Conservation (phyloP, 352 stramenopile genomes). For the Pythium oligandrum region DNA sequence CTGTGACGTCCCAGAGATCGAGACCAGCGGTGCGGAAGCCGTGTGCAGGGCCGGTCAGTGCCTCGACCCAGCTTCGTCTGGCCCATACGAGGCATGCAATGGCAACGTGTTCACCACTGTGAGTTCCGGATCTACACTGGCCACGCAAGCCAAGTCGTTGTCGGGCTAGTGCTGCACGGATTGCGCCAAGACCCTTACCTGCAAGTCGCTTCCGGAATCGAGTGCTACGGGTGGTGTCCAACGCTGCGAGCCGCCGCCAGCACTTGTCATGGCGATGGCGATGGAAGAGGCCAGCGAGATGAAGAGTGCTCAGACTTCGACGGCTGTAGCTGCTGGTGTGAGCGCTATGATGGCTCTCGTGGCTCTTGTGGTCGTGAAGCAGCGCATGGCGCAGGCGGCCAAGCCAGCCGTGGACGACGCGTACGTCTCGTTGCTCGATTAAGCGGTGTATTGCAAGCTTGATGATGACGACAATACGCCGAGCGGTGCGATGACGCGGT, state of each 20-base stretch:
- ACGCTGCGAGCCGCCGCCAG: too few species aligned
- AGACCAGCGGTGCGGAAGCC: conserved; percentile 24
- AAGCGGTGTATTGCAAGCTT: background rate
- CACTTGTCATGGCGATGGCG: background rate
- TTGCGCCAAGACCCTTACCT: too few species aligned
- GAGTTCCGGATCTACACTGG: background rate
- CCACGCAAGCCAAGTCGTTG: background rate
- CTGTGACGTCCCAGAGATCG: too few species aligned
- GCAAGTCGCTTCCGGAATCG: too few species aligned
- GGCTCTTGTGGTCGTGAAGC: conserved; percentile 1
- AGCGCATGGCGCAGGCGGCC: background rate
- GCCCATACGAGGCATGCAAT: conserved; percentile 37
- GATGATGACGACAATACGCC: too few species aligned
- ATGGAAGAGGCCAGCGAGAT: background rate
- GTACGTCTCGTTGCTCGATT: conserved; percentile 2
- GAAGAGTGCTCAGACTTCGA: background rate
- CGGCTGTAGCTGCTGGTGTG: background rate
- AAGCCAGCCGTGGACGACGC: conserved; percentile 2
- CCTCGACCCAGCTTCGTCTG: conserved; percentile 14
- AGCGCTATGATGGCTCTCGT: conserved; percentile 4
- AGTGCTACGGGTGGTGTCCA: too few species aligned
- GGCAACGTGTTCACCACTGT: conserved; percentile 18
- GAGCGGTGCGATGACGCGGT: too few species aligned
- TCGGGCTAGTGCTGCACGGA: too few species aligned
- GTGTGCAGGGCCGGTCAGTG: conserved; percentile 26